Evolutionary conservation across 768 basidiomycete genomes (phyloP).

Genomic region (Trametes coccinea): DNA sequence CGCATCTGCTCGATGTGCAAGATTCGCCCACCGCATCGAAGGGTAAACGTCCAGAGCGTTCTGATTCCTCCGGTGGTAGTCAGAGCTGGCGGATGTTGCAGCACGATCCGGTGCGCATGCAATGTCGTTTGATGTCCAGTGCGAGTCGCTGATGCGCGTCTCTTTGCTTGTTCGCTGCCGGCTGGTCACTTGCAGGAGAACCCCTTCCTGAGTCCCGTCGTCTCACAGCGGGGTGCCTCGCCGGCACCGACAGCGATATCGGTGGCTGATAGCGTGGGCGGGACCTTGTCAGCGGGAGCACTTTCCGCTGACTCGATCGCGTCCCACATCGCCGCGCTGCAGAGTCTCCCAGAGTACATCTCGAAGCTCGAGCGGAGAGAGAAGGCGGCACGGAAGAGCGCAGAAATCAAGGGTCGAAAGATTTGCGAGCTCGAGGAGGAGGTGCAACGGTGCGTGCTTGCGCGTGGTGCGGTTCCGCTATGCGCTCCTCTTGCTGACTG

Average conservation of each 20-base stretch:
- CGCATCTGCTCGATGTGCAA: background rate
- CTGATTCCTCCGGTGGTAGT: background rate
- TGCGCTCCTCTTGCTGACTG: slow-evolving; percentile 11
- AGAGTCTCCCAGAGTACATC: slow-evolving; percentile 33
- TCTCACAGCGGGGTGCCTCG: background rate
- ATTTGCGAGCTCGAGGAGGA: slow-evolving; percentile 22
- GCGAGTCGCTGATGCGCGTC: slow-evolving; percentile 5
- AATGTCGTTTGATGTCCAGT: background rate
- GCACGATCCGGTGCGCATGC: slow-evolving; percentile 23
- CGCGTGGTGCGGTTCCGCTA: slow-evolving; percentile 13
- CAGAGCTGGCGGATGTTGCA: slow-evolving; percentile 18
- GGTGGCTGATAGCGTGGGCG: slow-evolving; percentile 6
- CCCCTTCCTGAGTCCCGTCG: slow-evolving; percentile 17
- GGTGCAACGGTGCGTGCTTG: slow-evolving; percentile 15
- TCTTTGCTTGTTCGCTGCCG: slow-evolving; percentile 12
- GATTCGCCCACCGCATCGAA: slow-evolving; percentile 12
- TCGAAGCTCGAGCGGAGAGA: slow-evolving; percentile 41
- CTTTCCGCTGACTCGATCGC: slow-evolving; percentile 31
- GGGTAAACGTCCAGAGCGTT: slow-evolving; percentile 8
- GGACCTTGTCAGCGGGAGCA: slow-evolving; percentile 6
- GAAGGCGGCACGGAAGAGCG: slow-evolving; percentile 38
- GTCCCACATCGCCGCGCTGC: slow-evolving; percentile 19
- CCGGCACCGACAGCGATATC: slow-evolving; percentile 5
- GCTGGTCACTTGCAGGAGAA: slow-evolving; percentile 18
- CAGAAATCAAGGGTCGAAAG: slow-evolving; percentile 19